Evolutionary conservation across 768 basidiomycete genomes (phyloP), one percentile per base, ranked within the genome.

Genomic region (Goffeauzyma gilvescens): DNA sequence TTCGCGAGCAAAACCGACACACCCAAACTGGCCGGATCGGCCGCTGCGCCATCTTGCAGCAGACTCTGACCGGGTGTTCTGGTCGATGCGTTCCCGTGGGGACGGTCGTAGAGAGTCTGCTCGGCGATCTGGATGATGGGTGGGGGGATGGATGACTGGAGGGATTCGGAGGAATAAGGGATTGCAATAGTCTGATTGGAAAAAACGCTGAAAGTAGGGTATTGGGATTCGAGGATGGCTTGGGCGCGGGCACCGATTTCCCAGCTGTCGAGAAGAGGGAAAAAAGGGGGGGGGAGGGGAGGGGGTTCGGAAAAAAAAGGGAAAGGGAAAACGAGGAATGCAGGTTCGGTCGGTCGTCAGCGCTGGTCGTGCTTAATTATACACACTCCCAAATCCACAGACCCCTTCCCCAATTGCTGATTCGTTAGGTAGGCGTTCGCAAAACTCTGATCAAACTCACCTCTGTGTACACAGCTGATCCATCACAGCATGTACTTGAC

Each of bases 21-120:
- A 1, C 59, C 59, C 34, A 63, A 41, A 50, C 58, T 57, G n/a
- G 59, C 57, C 12, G 62, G 62, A 55, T 63, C 62, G 5, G 47
- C 59, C 8, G 62, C 55, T 4, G 56, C 50, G 8, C 56, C 57
- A 49, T 63, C 62, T 25, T 49, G 15, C 10, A 63, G 37, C 30
- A 63, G 38, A 5, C 41, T 41, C 10, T 41, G 42, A 3, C 50
- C 52, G 2, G 45, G 25, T 10, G 48, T 13, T 33, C 38, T 26
- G 41, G 46, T 20, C 18, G 36, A 25, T 7, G 27, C 22, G 6
- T 39, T 41, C 9, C 32, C 31, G 36, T 27, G 25, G 12, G 56
- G 55, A 14, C 62, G 54, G 41, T 63, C 57, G 12, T 51, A 17
- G 21, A 63, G 32, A 1, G 62, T 63, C 1, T 41, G 46, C 13